A percentile compares a stretch with the other conserved stretches of the same genome.
Conservation (phyloP, 306 rosid species). For the Rubus parviflorus region DNA sequence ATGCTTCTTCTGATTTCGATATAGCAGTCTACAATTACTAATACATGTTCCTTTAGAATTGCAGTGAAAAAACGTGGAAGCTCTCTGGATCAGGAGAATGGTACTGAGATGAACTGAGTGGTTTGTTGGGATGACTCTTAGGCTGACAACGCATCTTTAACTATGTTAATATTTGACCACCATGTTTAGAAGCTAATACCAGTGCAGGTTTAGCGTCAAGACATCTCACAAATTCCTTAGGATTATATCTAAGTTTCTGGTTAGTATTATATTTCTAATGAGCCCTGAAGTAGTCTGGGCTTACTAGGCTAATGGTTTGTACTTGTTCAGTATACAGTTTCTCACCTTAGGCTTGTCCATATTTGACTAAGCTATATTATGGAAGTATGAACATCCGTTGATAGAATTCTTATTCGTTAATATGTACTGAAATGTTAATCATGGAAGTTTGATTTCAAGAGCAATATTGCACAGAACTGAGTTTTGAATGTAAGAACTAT, state of each 20-base stretch:
- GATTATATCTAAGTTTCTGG: not conserved
- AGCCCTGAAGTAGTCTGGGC: slow-evolving; percentile 9
- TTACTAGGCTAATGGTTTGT: slow-evolving; percentile 9
- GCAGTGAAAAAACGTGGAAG: slow-evolving; percentile 45
- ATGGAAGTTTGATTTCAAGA: not conserved
- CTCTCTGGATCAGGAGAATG: slow-evolving; percentile 33
- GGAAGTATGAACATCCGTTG: slow-evolving; percentile 1
- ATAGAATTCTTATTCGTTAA: not conserved
- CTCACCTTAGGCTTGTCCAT: slow-evolving; percentile 12
- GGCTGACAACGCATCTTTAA: slow-evolving; percentile 26
- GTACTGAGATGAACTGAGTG: slow-evolving; percentile 25
- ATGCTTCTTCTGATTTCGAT: not conserved
- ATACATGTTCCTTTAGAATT: slow-evolving; percentile 19
- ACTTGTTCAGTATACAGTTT: not conserved
- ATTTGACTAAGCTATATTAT: slow-evolving; percentile 3
- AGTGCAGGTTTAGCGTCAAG: not conserved
- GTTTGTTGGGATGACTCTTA: slow-evolving; percentile 23
- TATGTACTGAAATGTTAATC: slow-evolving; percentile 8
- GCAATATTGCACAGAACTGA: not conserved
- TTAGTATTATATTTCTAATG: not conserved
- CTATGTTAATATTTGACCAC: slow-evolving; percentile 4
- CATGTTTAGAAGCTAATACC: not conserved
- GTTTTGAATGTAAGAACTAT: not conserved
- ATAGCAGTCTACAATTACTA: not conserved
- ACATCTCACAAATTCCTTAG: slow-evolving; percentile 7